Evolutionary conservation across 345 rosid species (phyloP), one percentile per base, ranked within the genome.

Genomic region (Turritis glabra): DNA sequence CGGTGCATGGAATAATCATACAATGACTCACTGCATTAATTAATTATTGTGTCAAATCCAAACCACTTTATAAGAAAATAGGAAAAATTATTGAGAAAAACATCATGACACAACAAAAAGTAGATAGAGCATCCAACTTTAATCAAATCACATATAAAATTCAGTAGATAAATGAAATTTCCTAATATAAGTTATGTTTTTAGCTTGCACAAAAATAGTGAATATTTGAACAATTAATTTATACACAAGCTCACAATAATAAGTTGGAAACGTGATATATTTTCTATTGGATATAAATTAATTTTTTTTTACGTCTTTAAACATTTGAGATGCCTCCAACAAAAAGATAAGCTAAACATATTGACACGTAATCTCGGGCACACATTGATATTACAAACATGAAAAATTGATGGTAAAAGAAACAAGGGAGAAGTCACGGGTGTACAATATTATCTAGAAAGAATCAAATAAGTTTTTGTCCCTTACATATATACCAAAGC

Each of bases 401-500:
- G n/a, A 8, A 47, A 8, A 50, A 52, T 62, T 71, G 19, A 72
- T 32, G 26, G 33, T 68, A 23, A 71, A 60, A 53, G 48, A 79
- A 76, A 81, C 74, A 46, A 76, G 59, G 22, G 22, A 58, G 70
- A 58, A 59, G 71, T 77, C 84, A 62, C 71, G 78, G 81, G 66
- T 75, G 57, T 37, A 48, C 72, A 71, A 33, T 33, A 44, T 27
- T 64, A 26, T 65, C 76, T 65, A 77, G 80, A 71, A 71, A 77
- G 67, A 77, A 64, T 65, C 80, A 71, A 77, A 57, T 64, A 21
- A 30, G 68, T 56, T 77, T 77, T 77, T 77, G 77, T 71, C 80
- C 21, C 72, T 71, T 77, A 47, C 80, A 55, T 21, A 64, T 77
- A 64, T 30, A 74, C 78, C 67, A 67, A 67, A 75, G n/a, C 7